These are phyloP conservation scores for Zygosaccharomyces rouxii DNA, from an alignment of 805 yeast genomes.

Conservation along the genomic window DNA sequence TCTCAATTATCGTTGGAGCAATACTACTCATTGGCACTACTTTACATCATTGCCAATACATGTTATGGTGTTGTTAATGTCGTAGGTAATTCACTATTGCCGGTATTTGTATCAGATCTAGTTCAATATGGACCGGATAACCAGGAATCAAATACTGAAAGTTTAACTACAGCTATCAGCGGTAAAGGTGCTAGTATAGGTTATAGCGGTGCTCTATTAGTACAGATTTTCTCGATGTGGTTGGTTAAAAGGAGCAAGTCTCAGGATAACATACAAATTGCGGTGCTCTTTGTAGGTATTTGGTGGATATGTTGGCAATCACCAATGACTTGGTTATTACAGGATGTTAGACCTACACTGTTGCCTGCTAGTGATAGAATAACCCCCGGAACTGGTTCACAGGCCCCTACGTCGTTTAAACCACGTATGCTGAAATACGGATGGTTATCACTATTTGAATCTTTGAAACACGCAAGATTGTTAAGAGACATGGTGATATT, in stretches of 20 bases:
- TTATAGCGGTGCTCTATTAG: conserved; percentile 61
- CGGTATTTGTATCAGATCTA: conserved; percentile 50
- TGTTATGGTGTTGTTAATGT: conserved; percentile 76
- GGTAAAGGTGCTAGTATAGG: conserved; percentile 73
- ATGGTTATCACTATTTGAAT: conserved; percentile 52
- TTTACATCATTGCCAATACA: conserved; percentile 61
- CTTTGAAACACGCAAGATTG: conserved; percentile 56
- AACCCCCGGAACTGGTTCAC: not conserved
- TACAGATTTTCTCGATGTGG: conserved; percentile 56
- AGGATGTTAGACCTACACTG: conserved; percentile 17
- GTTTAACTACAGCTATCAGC: conserved; percentile 48
- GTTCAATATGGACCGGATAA: conserved; percentile 19
- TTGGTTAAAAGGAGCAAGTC: conserved; percentile 41
- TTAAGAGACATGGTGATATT: conserved; percentile 64
- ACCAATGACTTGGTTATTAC: conserved; percentile 49
- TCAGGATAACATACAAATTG: conserved; percentile 43
- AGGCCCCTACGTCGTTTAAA: conserved; percentile 3
- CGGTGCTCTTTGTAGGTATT: conserved; percentile 58
- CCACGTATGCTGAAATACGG: conserved; percentile 43
- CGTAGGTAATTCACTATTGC: conserved; percentile 71
- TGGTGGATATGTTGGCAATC: conserved; percentile 77
- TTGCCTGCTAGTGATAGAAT: not conserved
- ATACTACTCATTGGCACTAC: conserved; percentile 37
- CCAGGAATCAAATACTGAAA: conserved; percentile 28
- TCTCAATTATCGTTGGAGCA: conserved; percentile 31